Base-by-base conservation (phyloP, 495 filamentous ascomycete genomes). In the Cudoniella acicularis region DNA sequence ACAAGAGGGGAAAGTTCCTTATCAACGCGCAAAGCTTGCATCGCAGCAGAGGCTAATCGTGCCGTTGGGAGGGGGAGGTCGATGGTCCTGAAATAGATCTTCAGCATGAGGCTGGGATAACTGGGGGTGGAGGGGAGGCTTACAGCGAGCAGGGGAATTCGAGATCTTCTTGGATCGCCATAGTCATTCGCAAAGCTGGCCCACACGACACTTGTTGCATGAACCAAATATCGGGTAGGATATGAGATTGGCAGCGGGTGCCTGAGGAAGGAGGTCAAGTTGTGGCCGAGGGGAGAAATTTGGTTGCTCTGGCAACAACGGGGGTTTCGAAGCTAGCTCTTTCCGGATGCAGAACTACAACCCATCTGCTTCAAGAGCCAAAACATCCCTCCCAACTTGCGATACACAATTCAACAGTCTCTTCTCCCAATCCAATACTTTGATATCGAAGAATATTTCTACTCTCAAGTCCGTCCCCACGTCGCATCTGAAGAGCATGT, bases 1-100 rank as follows among this genome's bases (percentile, higher is more conserved):
- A 98, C 94, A 21, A 89, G 82, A 2, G 86, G 79, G 10, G 94
- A 97, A 23, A 98, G 80, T 67, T 98, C 94, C 62, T 85, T 76
- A 73, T 98, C 94, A 51, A 98, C 94, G 54, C 84, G 77, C 43
- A 98, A 76, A 25, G 91, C 82, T 64, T 80, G 84, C 8, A 88
- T 79, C 36, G 94, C 91, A 36, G 87, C 83, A 22, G 79, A 81
- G 9, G 93, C 92, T 36, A 98, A 85, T 58, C 86, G 87, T 27
- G 86, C 74, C 48, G 86, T 89, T 21, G 92, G 94, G 64, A 98
- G 86, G 30, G 95, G 94, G 49, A 96, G 77, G 57, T 84, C 79
- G 62, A 98, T 83, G 22, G 79, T 86, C 58, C 93, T 96, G 65
- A 36, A 10, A 49, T 49, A 17, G 6, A 6, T 26, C 49, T 18